phyloP scores from a whole-genome alignment of 2,329 filamentous ascomycete genomes.

The Penicillium brasilianum region DNA sequence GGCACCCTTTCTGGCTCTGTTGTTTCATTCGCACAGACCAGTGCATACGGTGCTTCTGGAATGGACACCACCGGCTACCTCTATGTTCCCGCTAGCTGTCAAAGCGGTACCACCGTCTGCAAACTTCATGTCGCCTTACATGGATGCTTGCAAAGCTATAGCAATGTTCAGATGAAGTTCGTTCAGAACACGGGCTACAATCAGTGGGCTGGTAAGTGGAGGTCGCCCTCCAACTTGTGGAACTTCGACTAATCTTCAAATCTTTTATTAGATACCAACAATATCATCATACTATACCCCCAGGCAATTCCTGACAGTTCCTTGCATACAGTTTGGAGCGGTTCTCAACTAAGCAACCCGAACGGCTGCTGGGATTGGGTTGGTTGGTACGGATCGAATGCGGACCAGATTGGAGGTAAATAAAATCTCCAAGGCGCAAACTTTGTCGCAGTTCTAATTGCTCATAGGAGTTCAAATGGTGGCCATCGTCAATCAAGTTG shows the following conservation, averaged over 20 bases:
- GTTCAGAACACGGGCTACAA: conserved; percentile 26
- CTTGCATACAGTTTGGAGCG: conserved; percentile 16
- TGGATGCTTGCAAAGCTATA: conserved; percentile 22
- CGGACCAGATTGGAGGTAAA: conserved; percentile 21
- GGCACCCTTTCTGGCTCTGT: conserved; percentile 11
- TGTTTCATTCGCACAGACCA: conserved; percentile 21
- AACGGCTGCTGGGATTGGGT: conserved; percentile 26
- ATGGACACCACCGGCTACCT: conserved; percentile 25
- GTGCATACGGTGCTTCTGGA: conserved; percentile 18
- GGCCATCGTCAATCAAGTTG: conserved; percentile 23
- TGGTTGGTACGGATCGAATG: conserved; percentile 22
- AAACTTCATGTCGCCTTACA: conserved; percentile 26
- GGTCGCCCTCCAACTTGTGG: not conserved
- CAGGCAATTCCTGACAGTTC: conserved; percentile 13
- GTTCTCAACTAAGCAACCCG: conserved; percentile 16
- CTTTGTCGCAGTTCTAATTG: not conserved
- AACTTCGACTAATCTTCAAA: not conserved
- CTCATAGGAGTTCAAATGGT: conserved; percentile 22
- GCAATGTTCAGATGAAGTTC: conserved; percentile 16
- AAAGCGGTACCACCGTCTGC: conserved; percentile 16
- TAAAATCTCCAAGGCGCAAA: not conserved
- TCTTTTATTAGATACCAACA: conserved; percentile 1
- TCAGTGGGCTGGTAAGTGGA: conserved; percentile 19
- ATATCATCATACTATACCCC: conserved; percentile 4
- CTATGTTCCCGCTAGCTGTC: conserved; percentile 21